Evolutionary conservation across 345 rosid species (phyloP).

Genomic region (Camelina sativa): DNA sequence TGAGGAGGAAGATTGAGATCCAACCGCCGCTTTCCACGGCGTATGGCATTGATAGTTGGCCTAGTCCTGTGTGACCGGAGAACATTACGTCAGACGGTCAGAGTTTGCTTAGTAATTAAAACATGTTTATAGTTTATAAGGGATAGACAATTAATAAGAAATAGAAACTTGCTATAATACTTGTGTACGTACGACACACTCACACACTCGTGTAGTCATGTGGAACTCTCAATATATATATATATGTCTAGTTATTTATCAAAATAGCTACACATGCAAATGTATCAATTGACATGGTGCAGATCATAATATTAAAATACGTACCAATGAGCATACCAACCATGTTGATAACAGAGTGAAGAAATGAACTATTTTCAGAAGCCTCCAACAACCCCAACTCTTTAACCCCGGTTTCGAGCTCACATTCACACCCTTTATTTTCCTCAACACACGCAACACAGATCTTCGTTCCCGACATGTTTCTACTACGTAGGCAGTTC

Average conservation of each 20-base stretch:
- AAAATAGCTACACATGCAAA: neutral
- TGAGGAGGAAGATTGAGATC: constrained; percentile 61
- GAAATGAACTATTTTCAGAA: constrained; percentile 55
- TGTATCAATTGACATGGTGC: neutral
- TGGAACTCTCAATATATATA: too few species aligned
- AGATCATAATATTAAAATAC: neutral
- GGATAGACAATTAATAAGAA: neutral
- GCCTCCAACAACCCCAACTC: constrained; percentile 16
- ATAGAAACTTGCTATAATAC: neutral
- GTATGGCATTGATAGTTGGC: constrained; percentile 78
- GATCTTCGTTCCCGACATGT: constrained; percentile 20
- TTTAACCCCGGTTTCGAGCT: constrained; percentile 11
- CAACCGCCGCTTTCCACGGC: constrained; percentile 78
- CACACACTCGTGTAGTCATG: too few species aligned
- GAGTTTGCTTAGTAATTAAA: neutral
- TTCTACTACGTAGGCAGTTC: neutral
- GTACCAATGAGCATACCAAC: constrained; percentile 88
- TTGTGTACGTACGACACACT: neutral
- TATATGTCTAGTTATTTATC: neutral
- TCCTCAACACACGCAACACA: constrained; percentile 35
- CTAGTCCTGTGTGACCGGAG: constrained; percentile 56
- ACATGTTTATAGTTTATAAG: neutral
- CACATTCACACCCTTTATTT: constrained; percentile 30
- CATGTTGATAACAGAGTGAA: constrained; percentile 80
- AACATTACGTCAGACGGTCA: constrained; percentile 15